Base-by-base conservation (phyloP, 495 filamentous ascomycete species). In the Penicillium canescens region DNA sequence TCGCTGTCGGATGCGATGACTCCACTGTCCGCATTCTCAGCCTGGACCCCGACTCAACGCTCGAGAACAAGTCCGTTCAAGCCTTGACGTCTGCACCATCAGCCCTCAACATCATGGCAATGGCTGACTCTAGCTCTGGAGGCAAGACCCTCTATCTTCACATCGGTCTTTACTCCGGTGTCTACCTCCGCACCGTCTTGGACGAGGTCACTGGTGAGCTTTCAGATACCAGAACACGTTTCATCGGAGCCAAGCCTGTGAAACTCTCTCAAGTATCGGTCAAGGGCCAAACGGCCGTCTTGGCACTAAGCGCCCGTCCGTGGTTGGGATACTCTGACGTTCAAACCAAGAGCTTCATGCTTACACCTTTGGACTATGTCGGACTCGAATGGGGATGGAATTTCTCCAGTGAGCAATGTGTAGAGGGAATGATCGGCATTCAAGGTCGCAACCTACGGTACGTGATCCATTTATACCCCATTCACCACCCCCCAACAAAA, bases 1-100 rank as follows among this genome's bases (percentile, higher is more conserved):
- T 98, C 37, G 95, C 95, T 50, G 95, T 99, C 46, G 95, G 95
- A 10, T 97, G 92, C 66, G 92, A 96, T 64, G 95, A 99, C 66
- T 91, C 90, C 31, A 96, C 95, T 2, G 91, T 99, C 37, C 86
- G 95, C 38, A 91, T 99, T 42, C 79, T 96, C 42, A 93, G 87
- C 60, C 75, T 97, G 46, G 92, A 95, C 62, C 91, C 92, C 1
- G 92, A 96, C 56, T 87, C 88, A 0, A 95, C 90, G 0, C 71
- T 99, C 11, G 90, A 96, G 60, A 91, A 87, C 66, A 94, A 94
- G 60, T 96, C 91, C 6, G 88, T 99, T 23, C 94, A 98, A 68
- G 92, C 91, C 6, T 71, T 97, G 47, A 94, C 92, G 3, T 92
- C 94, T 13, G 87, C 90, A 2, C 94, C 95, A 2, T 95, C 90